Conservation (phyloP, 176 grass and related monocot genomes). For the Eremochloa ophiuroides region DNA sequence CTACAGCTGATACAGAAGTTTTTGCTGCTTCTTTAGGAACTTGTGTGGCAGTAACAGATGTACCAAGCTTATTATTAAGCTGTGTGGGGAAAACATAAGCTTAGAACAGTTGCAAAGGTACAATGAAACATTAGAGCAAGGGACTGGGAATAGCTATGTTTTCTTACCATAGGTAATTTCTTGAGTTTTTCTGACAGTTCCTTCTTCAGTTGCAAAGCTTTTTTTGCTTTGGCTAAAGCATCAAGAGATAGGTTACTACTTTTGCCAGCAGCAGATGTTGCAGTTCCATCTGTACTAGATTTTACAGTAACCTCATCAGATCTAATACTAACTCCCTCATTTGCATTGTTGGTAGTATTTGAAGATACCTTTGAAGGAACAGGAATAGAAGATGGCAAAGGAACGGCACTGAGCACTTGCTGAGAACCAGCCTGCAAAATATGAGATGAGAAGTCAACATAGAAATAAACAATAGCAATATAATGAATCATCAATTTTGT, state of each 20-base stretch:
- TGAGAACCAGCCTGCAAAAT: constrained; percentile 49
- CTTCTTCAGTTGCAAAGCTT: constrained; percentile 92
- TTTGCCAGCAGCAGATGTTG: constrained; percentile 64
- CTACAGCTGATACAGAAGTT: constrained; percentile 17
- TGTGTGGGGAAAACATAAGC: constrained; percentile 8
- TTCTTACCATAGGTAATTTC: constrained; percentile 67
- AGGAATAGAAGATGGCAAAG: constrained; percentile 38
- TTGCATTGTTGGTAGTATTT: constrained; percentile 93
- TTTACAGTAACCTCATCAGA: constrained; percentile 99
- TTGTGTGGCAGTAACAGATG: constrained; percentile 32
- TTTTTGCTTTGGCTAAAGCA: constrained; percentile 99
- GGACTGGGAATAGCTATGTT: background rate
- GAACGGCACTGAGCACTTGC: constrained; percentile 49
- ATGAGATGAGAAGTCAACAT: constrained; percentile 27
- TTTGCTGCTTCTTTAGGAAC: constrained; percentile 47
- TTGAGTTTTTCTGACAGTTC: constrained; percentile 86
- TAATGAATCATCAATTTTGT: background rate
- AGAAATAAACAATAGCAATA: constrained; percentile 9
- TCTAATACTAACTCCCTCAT: constrained; percentile 99
- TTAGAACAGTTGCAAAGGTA: constrained; percentile 22
- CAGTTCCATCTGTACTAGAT: constrained; percentile 98
- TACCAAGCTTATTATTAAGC: constrained; percentile 78
- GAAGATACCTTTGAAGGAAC: constrained; percentile 94
- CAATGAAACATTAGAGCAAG: constrained; percentile 20
- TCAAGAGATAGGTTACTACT: constrained; percentile 86